Base-by-base conservation (phyloP, 768 basidiomycete genomes). In the Suillus plorans region DNA sequence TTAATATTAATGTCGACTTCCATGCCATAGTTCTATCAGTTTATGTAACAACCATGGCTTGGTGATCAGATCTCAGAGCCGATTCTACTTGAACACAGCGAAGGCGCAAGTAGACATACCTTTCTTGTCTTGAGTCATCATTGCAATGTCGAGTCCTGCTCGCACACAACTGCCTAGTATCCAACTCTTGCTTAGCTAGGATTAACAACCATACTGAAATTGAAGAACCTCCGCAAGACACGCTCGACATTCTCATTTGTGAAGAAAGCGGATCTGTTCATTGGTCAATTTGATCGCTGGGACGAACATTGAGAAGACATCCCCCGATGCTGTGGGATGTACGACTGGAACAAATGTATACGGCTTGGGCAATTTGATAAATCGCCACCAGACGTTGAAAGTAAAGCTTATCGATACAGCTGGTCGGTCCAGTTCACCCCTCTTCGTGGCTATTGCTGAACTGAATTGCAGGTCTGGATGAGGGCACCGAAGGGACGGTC, bases 231-330 rank as follows among this genome's bases (percentile, higher is more conserved):
- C 25, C 3, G 8, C 50, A 18, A 28, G 50, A 52, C 16, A n/a
- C 25, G 16, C 31, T 3, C 44, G 31, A 13, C 6, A 14, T 45
- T n/a, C n/a, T 61, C n/a, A 47, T 61, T n/a, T 61, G 7, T 4
- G 44, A 44, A 41, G 41, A 45, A 47, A 13, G 28, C 2, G 60
- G 60, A 20, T 7, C 60, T 22, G 60, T 14, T 61, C 60, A 14
- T 47, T 61, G 42, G 47, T 61, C 13, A 61, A 61, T 45, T n/a
- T 61, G 42, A 50, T 61, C 28, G 14, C 44, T 34, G 70, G 60
- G 2, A 68, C 61, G 8, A n/a, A 71, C 7, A 72, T 63, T 1
- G 67, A 42, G 2, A 6, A 1, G 9, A 61, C 28, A 12, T 61
- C 60, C 16, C 22, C 13, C n/a, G 31, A 61, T 49, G 41, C 39